A percentile compares a stretch with the other conserved stretches of the same genome.
phyloP scores from a whole-genome alignment of 140 eudicot species.

The Eryngium alpinum region DNA sequence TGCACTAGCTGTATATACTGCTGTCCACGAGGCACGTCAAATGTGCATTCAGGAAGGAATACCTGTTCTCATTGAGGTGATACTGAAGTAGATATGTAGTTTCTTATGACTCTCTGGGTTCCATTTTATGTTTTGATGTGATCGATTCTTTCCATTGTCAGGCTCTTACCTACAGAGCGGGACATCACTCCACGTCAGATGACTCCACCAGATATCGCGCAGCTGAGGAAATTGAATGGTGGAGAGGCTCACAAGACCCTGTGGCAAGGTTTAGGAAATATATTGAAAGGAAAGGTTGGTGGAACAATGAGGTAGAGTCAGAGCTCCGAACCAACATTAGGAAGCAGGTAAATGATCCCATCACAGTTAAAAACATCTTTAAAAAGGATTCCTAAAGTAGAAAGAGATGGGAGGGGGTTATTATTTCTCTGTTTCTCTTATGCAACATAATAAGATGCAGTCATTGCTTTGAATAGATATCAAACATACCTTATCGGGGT shows the following conservation, averaged over 20 bases:
- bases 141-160: conserved; percentile 10
- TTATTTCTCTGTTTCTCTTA: no score
- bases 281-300: conserved; percentile 74
- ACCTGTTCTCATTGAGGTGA: conserved; percentile 83
- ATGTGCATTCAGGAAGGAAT: conserved; percentile 57
- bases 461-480: background rate
- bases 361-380: background rate
- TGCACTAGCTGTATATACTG: conserved; percentile 65
- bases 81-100: background rate
- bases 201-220: conserved; percentile 86
- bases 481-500: background rate
- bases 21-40: conserved; percentile 61
- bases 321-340: conserved; percentile 44
- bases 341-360: conserved; percentile 46
- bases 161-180: conserved; percentile 90
- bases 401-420: background rate
- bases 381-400: no score
- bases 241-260: conserved; percentile 62
- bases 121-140: background rate
- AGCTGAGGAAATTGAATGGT: conserved; percentile 56
- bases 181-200: conserved; percentile 90
- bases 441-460: background rate
- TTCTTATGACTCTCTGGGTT: background rate
- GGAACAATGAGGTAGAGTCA: conserved; percentile 59
- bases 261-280: conserved; percentile 54